Conservation (phyloP, 2,329 filamentous ascomycete genomes). For the Colletotrichum horii region DNA sequence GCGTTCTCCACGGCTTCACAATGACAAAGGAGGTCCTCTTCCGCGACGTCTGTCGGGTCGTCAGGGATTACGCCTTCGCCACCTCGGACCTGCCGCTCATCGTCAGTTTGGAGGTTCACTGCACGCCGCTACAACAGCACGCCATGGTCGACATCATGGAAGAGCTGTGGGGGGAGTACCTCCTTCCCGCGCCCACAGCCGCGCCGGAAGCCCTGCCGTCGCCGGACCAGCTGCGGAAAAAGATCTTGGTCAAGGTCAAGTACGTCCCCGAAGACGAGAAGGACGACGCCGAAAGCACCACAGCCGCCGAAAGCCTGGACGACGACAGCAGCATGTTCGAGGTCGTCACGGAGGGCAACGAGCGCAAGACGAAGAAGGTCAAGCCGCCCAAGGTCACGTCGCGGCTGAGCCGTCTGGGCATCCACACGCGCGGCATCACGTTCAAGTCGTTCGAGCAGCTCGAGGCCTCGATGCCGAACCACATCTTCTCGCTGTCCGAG, state of each 20-base stretch:
- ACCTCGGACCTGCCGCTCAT: slow-evolving; percentile 82
- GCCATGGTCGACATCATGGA: slow-evolving; percentile 93
- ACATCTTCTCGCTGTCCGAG: slow-evolving; percentile 73
- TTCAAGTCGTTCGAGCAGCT: slow-evolving; percentile 81
- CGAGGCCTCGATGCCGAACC: slow-evolving; percentile 67
- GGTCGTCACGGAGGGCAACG: background rate
- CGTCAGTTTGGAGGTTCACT: slow-evolving; percentile 92
- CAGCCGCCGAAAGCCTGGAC: slow-evolving; percentile 45
- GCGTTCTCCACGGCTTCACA: slow-evolving; percentile 87
- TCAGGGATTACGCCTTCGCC: slow-evolving; percentile 79
- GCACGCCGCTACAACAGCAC: slow-evolving; percentile 78
- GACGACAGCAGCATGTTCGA: background rate
- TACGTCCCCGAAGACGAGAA: slow-evolving; percentile 55
- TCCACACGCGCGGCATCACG: slow-evolving; percentile 84
- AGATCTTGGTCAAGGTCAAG: slow-evolving; percentile 87
- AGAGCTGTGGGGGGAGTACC: slow-evolving; percentile 75
- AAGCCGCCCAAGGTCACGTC: slow-evolving; percentile 73
- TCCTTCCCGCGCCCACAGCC: slow-evolving; percentile 63
- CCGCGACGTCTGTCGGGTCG: slow-evolving; percentile 81
- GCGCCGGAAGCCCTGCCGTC: slow-evolving; percentile 63
- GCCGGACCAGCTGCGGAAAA: slow-evolving; percentile 72
- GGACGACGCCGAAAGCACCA: slow-evolving; percentile 37
- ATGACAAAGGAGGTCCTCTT: slow-evolving; percentile 89
- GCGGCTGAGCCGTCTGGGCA: slow-evolving; percentile 74
- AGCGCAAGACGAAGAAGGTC: slow-evolving; percentile 1